Conservation (phyloP, 1,284 basidiomycete species). For the Laetiporus sulphureus region DNA sequence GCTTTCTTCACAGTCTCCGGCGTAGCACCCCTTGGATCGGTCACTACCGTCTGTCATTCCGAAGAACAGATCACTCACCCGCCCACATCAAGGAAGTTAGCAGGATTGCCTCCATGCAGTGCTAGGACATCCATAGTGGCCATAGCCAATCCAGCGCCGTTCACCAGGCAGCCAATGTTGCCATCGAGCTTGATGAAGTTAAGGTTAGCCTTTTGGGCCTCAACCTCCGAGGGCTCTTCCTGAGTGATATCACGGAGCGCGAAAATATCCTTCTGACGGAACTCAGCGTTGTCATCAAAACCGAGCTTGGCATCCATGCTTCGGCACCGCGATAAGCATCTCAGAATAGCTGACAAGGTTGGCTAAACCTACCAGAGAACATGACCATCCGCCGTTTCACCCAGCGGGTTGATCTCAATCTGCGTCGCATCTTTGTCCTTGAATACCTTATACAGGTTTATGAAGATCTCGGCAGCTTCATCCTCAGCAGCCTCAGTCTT, state of each 20-base stretch:
- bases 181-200: conserved; percentile 99
- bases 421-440: conserved; percentile 99
- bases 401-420: conserved; percentile 99
- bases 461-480: conserved; percentile 91
- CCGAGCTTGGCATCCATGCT: conserved; percentile 99
- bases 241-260: conserved; percentile 88
- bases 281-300: conserved; percentile 99
- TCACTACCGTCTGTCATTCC: conserved; percentile 2
- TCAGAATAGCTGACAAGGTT: not conserved
- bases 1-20: conserved; percentile 99
- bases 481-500: conserved; percentile 63
- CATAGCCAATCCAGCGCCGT: conserved; percentile 99
- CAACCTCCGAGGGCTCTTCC: conserved; percentile 96
- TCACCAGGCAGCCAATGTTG: conserved; percentile 95
- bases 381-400: conserved; percentile 89
- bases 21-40: conserved; percentile 74
- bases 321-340: conserved; percentile 1
- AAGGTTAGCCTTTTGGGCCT: conserved; percentile 89
- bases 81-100: conserved; percentile 98
- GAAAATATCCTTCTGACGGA: conserved; percentile 93
- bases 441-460: conserved; percentile 95
- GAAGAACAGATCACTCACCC: conserved; percentile 45
- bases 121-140: conserved; percentile 99
- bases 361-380: conserved; percentile 73
- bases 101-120: conserved; percentile 92